Base-by-base conservation (phyloP, 1,284 basidiomycete species). In the Moesziomyces aphidis region DNA sequence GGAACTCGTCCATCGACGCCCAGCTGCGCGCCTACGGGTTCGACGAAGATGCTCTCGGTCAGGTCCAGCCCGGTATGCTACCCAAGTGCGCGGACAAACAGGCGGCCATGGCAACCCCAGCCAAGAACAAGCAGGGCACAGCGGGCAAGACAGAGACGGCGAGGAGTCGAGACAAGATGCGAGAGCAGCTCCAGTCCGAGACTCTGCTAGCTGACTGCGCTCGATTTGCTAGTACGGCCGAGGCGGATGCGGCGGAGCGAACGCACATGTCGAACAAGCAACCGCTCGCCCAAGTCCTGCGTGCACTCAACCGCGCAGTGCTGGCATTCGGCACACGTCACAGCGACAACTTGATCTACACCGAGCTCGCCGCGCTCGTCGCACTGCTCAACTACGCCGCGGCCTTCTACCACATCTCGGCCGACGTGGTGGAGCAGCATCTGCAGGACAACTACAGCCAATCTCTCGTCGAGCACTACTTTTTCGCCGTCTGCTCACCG, bases 381-480 rank as follows among this genome's bases (percentile, higher is more conserved):
- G 62, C 50, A 9, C 36, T 65, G 42, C 69, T 72, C 55, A 72
- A 72, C 55, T 66, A 66, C 31, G 59, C 62, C 1, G 61, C 55
- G 22, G 55, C 55, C 4, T 50, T 66, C 43, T 62, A 55, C 55
- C 10, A n/a, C 21, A 15, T 31, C 21, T 49, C 28, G 36, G 56
- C 61, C 22, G 50, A 60, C 7, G 6, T 22, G 5, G 49, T 63
- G 19, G 61, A 69, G 45, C 8, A 3, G 19, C 48, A 56, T 24
- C 59, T 69, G 60, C n/a, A 21, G 3, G 6, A 45, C 4, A 15
- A 28, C 13, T 13, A 60, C 4, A 48, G 43, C 4, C 1, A 24
- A 5, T 15, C 9, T 1, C 19, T 56, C 5, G 24, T 69, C n/a
- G 17, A 63, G 9, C 15, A 50, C 3, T 28, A n/a, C 31, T 55